Conservation (phyloP, 495 filamentous ascomycete species). For the Chaetomidium leptoderma region DNA sequence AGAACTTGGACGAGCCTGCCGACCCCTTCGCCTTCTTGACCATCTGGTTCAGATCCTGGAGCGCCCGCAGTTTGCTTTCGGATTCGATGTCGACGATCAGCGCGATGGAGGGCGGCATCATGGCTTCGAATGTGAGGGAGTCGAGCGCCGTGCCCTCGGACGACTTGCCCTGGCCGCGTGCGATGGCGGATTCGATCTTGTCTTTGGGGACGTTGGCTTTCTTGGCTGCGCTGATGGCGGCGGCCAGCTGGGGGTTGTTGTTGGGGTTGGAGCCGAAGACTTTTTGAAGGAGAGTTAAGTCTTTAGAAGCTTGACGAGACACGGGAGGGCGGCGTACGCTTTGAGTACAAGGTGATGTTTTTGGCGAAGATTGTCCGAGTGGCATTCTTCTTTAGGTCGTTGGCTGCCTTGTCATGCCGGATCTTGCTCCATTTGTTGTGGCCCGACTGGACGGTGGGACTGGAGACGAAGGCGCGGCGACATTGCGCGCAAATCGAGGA, state of each 20-base stretch:
- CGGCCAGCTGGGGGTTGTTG: constrained; percentile 68
- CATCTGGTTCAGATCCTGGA: constrained; percentile 63
- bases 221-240: constrained; percentile 72
- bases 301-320: constrained; percentile 7
- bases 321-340: constrained; percentile 37
- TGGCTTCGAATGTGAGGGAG: constrained; percentile 70
- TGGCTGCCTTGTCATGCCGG: constrained; percentile 84
- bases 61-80: constrained; percentile 67
- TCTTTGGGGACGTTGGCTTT: constrained; percentile 80
- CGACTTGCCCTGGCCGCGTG: constrained; percentile 79
- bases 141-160: constrained; percentile 68
- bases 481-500: constrained; percentile 42
- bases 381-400: constrained; percentile 58
- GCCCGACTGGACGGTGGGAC: constrained; percentile 53
- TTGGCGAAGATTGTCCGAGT: constrained; percentile 44
- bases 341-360: constrained; percentile 50
- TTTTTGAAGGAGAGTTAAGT: constrained; percentile 18
- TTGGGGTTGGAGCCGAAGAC: constrained; percentile 65
- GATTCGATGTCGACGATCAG: constrained; percentile 73
- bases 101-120: constrained; percentile 72
- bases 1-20: constrained; percentile 67
- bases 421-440: constrained; percentile 95
- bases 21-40: constrained; percentile 67
- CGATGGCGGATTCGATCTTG: constrained; percentile 76
- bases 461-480: constrained; percentile 51